Conservation (phyloP, 2,329 filamentous ascomycete species). For the Penicillium sp. region DNA sequence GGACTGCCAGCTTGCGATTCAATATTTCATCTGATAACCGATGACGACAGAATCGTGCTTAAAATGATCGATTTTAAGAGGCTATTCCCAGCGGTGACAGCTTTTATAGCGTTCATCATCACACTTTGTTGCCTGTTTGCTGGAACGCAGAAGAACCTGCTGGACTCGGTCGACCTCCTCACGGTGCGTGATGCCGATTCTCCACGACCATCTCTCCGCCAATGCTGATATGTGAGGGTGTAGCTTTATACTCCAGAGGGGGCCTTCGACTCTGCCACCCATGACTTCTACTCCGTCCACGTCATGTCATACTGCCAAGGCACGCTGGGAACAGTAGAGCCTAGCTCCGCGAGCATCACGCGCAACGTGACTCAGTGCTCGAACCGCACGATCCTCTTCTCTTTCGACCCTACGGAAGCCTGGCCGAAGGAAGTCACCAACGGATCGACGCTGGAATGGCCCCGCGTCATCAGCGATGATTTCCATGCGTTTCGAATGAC, state of each 20-base stretch:
- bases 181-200: constrained; percentile 44
- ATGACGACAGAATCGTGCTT: neutral
- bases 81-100: constrained; percentile 51
- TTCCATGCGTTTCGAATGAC: constrained; percentile 52
- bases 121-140: constrained; percentile 61
- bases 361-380: constrained; percentile 57
- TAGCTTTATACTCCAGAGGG: constrained; percentile 39
- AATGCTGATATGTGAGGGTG: constrained; percentile 4
- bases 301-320: constrained; percentile 60
- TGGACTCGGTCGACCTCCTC: constrained; percentile 57
- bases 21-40: neutral
- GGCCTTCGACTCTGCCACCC: constrained; percentile 51
- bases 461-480: constrained; percentile 53
- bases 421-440: constrained; percentile 51
- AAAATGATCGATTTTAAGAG: constrained; percentile 11
- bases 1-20: neutral
- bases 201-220: neutral
- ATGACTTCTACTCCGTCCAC: constrained; percentile 62
- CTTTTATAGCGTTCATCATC: constrained; percentile 56
- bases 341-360: constrained; percentile 36
- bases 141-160: constrained; percentile 54
- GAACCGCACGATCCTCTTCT: constrained; percentile 53
- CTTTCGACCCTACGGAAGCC: constrained; percentile 54
- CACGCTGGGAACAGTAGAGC: constrained; percentile 34
- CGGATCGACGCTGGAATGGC: constrained; percentile 55